A percentile compares a stretch with the other conserved stretches of the same genome.
Evolutionary conservation across 192 early-diverging fungal genomes (phyloP).

Genomic region (Glomus cerebriforme): DNA sequence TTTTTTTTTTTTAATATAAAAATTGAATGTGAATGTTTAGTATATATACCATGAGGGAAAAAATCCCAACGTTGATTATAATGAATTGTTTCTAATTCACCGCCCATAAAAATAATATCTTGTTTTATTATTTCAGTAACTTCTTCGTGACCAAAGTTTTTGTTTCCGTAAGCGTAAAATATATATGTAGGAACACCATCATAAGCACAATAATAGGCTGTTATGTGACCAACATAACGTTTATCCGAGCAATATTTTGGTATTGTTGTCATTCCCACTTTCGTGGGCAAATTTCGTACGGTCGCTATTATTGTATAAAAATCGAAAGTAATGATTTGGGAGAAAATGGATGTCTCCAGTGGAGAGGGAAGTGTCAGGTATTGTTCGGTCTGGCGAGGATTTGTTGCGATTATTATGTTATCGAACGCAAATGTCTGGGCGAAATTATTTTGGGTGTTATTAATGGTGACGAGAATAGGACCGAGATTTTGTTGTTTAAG

Average conservation of each 20-base stretch:
- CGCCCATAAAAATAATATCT: slow-evolving; percentile 13
- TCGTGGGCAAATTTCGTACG: slow-evolving; percentile 6
- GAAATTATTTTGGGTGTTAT: neutral
- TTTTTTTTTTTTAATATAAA: neutral
- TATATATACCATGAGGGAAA: slow-evolving; percentile 27
- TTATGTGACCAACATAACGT: slow-evolving; percentile 13
- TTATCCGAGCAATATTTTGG: slow-evolving; percentile 19
- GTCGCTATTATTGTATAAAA: slow-evolving; percentile 27
- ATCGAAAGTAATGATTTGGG: neutral
- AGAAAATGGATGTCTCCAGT: neutral
- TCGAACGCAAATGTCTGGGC: slow-evolving; percentile 6
- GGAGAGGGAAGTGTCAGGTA: neutral
- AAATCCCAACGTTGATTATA: slow-evolving; percentile 30
- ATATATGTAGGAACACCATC: slow-evolving; percentile 11
- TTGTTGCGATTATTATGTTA: slow-evolving; percentile 18
- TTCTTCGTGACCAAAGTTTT: neutral
- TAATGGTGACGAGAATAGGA: neutral
- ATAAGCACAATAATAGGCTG: slow-evolving; percentile 21
- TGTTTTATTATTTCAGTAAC: slow-evolving; percentile 20
- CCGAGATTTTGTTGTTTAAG: neutral
- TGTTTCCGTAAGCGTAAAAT: slow-evolving; percentile 18
- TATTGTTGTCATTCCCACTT: slow-evolving; percentile 22
- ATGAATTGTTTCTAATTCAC: slow-evolving; percentile 18
- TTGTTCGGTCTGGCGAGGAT: slow-evolving; percentile 19
- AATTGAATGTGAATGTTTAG: neutral